phyloP scores from a whole-genome alignment of 108 stramenopile species.

The Skeletonema marinoi region DNA sequence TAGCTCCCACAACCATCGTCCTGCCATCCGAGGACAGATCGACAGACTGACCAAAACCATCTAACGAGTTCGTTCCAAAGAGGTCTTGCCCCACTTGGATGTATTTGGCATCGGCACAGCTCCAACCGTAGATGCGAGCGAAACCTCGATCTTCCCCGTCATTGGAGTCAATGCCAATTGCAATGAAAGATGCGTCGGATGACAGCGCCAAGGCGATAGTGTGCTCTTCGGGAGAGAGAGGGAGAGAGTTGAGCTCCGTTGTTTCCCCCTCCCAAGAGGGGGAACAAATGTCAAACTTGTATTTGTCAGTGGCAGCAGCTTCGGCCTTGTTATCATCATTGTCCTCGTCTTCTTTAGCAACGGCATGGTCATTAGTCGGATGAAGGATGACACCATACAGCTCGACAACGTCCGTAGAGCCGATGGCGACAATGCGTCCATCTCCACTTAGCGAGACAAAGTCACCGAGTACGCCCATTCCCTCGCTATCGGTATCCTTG shows the following conservation, averaged over 20 bases:
- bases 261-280: not conserved
- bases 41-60: conserved; percentile 54
- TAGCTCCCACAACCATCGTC: conserved; percentile 51
- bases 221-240: conserved; percentile 16
- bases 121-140: conserved; percentile 20
- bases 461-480: conserved; percentile 26
- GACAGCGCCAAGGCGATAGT: conserved; percentile 17
- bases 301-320: not conserved
- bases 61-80: conserved; percentile 34
- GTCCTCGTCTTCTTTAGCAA: not conserved
- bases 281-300: conserved; percentile 5
- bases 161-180: conserved; percentile 23
- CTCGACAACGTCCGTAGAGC: conserved; percentile 31
- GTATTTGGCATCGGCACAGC: conserved; percentile 1
- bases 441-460: conserved; percentile 45
- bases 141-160: conserved; percentile 26
- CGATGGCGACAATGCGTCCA: conserved; percentile 52
- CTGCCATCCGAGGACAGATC: conserved; percentile 48
- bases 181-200: conserved; percentile 16
- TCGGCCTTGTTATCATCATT: not conserved
- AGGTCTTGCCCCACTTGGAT: conserved; percentile 19
- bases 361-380: not conserved
- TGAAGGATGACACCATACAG: conserved; percentile 15
- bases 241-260: conserved; percentile 14
- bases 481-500: conserved; percentile 1